These are phyloP conservation scores for Trichoderma pleuroti DNA, from an alignment of 2,329 filamentous ascomycete species.

Conservation along the genomic window DNA sequence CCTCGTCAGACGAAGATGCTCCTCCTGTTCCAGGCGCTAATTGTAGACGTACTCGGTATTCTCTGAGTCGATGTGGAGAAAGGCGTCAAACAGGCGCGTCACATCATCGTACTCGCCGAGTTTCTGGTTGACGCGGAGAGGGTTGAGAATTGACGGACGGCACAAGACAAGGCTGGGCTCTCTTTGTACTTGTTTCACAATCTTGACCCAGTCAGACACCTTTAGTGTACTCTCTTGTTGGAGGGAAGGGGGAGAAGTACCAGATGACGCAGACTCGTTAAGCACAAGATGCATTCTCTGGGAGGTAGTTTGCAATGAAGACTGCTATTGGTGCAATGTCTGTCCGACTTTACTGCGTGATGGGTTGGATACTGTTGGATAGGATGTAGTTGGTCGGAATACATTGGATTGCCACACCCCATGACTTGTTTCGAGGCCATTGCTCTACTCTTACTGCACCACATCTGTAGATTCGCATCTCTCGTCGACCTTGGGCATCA, in stretches of 20 bases:
- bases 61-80: conserved; percentile 64
- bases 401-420: neutral
- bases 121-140: conserved; percentile 42
- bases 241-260: neutral
- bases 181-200: neutral
- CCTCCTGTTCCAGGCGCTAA: conserved; percentile 82
- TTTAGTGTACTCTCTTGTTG: neutral
- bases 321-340: neutral
- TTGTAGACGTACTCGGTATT: conserved; percentile 73
- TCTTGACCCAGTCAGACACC: neutral
- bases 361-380: neutral
- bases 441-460: fast-evolving
- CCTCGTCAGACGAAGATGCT: conserved; percentile 59
- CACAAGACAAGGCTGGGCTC: neutral
- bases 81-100: conserved; percentile 50
- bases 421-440: neutral
- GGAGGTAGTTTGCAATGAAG: neutral
- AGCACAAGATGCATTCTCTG: neutral
- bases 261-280: neutral
- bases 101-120: conserved; percentile 47
- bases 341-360: neutral
- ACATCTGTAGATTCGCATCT: neutral
- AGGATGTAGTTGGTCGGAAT: neutral
- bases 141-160: neutral
- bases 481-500: neutral